Evolutionary conservation across 192 early-diverging fungal species (phyloP).

Genomic region (Coemansia sp.): DNA sequence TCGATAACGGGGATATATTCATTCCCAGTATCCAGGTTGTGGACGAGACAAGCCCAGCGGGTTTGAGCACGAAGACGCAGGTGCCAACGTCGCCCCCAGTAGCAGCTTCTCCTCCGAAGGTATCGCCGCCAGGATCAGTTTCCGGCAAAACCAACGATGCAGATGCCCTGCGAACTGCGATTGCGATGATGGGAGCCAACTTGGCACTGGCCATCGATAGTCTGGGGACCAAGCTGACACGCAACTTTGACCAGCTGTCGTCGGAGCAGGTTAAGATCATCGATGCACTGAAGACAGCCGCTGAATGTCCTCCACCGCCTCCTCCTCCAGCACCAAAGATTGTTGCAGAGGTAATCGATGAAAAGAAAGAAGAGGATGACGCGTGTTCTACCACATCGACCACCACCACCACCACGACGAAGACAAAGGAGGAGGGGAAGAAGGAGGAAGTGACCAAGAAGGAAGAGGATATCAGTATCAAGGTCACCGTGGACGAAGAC

Average conservation of each 20-base stretch:
- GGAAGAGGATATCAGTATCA: neutral
- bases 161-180: conserved; percentile 43
- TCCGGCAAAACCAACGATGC: conserved; percentile 10
- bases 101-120: conserved; percentile 5
- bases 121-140: neutral
- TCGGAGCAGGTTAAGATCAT: conserved; percentile 41
- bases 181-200: conserved; percentile 45
- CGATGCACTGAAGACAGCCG: conserved; percentile 23
- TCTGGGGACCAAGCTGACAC: conserved; percentile 43
- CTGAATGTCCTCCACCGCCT: conserved; percentile 2
- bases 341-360: neutral
- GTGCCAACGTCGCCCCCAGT: conserved; percentile 13
- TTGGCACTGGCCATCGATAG: conserved; percentile 46
- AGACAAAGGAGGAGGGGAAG: neutral
- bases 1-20: no score
- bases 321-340: neutral
- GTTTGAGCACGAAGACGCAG: conserved; percentile 39
- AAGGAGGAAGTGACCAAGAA: neutral
- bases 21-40: neutral
- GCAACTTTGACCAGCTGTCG: conserved; percentile 51
- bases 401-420: neutral
- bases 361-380: neutral
- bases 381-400: neutral
- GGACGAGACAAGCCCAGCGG: conserved; percentile 5
- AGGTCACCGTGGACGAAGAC: neutral